A percentile compares a stretch with the other conserved stretches of the same genome.
These are phyloP conservation scores for Chrysophaeum taylorii DNA, from an alignment of 352 stramenopile genomes.

Conservation along the genomic window DNA sequence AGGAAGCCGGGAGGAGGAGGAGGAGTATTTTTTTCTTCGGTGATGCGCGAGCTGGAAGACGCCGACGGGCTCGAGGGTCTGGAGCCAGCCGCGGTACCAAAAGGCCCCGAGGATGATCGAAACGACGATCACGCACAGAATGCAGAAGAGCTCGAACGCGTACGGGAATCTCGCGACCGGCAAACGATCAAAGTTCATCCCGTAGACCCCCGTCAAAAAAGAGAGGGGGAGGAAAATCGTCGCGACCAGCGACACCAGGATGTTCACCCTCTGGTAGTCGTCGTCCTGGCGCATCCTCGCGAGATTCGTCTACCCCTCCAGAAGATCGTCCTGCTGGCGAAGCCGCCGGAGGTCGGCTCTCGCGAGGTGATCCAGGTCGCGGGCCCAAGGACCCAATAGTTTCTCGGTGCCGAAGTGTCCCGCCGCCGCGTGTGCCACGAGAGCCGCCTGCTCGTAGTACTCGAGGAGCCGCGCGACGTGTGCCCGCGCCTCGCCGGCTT, in stretches of 20 bases:
- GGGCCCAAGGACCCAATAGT: neutral
- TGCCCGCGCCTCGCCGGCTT: neutral
- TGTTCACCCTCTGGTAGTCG: neutral
- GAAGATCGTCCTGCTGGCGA: neutral
- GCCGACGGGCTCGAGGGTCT: too few relatives aligned
- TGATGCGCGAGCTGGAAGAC: too few relatives aligned
- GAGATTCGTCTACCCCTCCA: neutral
- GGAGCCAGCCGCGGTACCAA: neutral
- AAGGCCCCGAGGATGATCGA: neutral
- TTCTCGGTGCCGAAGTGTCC: too few relatives aligned
- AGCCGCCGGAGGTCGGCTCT: neutral
- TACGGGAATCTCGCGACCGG: neutral
- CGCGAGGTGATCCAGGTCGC: neutral
- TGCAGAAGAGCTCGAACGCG: neutral
- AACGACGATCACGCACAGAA: neutral
- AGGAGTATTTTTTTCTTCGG: too few relatives aligned
- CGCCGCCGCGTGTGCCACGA: neutral
- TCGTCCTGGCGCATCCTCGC: neutral
- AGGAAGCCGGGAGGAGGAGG: too few relatives aligned
- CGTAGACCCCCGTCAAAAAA: constrained; percentile 26
- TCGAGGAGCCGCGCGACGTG: neutral
- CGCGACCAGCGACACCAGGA: neutral
- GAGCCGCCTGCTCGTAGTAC: neutral
- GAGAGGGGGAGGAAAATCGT: constrained; percentile 1
- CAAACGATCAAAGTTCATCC: neutral